Base-by-base conservation (phyloP, 2,329 filamentous ascomycete species). In the Pestalotiopsis sp. region DNA sequence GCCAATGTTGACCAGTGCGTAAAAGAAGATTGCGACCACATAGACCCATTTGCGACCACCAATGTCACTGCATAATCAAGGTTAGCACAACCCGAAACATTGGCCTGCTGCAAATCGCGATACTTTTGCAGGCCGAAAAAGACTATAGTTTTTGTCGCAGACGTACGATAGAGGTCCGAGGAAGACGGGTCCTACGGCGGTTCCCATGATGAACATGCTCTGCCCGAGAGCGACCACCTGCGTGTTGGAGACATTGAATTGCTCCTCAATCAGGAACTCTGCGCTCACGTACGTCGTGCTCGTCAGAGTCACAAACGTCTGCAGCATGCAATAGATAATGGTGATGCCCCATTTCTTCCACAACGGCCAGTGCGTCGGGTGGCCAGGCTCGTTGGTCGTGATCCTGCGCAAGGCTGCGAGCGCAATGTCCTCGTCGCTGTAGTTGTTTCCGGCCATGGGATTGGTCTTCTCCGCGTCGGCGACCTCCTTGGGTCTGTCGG, bases 21-120 rank as follows among this genome's bases (percentile, higher is more conserved):
- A 81, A 55, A 77, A 25, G 25, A 72, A 71, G 66, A 79, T 79
- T 20, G 78, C 78, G 4, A 66, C 77, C 23, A 82, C 81, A 66
- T 83, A 82, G 52, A 82, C 77, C 81, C 81, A 82, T 77, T 83
- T 83, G 6, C 81, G 77, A 27, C 81, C 81, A 58, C 79, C 79
- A 67, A 83, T 79, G 69, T 83, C 81, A 65, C 79, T 61, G 27
- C 66, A 65, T 59, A 38, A 45, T 59, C 20, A 27, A 41, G n/a
- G 57, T 61, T 58, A 67, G 61, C 38, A 52, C 20, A 67, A 11
- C 38, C 25, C 38, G n/a, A 31, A 55, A 13, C 12, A 27, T 3
- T 31, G 27, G 9, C 13, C 31, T 61, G 59, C 57, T 27, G 27
- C 27, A 4, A 58, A 17, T 39, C 64, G 41, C 14, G 23, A 36